A percentile compares a stretch with the other conserved stretches of the same genome.
Evolutionary conservation across 129 eudicot genomes (phyloP).

Genomic region (Flaveria sonorensis): DNA sequence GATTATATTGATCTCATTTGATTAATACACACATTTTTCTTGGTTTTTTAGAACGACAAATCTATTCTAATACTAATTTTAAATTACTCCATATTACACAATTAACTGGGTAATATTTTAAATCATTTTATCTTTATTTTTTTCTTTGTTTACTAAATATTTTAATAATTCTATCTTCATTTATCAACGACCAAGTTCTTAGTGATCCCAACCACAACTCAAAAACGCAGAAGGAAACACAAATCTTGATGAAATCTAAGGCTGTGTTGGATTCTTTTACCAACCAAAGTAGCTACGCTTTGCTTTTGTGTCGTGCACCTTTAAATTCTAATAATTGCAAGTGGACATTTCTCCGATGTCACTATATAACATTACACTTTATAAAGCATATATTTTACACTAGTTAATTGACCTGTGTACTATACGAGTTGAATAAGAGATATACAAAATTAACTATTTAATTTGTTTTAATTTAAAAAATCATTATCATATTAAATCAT

Average conservation of each 20-base stretch:
- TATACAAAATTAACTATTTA: no score
- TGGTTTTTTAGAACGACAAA: neutral
- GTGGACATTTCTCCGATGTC: neutral
- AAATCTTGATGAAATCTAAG: slow-evolving; percentile 20
- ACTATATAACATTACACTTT: neutral
- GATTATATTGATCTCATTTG: neutral
- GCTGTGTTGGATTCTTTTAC: slow-evolving; percentile 25
- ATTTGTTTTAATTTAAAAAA: no score
- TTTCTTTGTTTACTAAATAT: neutral
- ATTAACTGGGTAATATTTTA: no score
- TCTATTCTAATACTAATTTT: no score
- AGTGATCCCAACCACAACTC: slow-evolving; percentile 16
- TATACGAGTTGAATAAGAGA: no score
- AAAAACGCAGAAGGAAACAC: slow-evolving; percentile 24
- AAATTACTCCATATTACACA: no score
- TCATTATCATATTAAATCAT: no score
- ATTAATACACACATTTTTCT: neutral
- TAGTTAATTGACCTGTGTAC: no score
- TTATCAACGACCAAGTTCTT: slow-evolving; percentile 17
- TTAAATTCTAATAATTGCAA: slow-evolving; percentile 22
- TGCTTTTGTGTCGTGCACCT: slow-evolving; percentile 17
- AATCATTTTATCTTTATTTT: neutral
- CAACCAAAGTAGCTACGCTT: slow-evolving; percentile 24
- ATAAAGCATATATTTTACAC: neutral
- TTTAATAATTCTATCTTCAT: neutral